Evolutionary conservation across 345 rosid species (phyloP).

Genomic region (Turritis glabra): DNA sequence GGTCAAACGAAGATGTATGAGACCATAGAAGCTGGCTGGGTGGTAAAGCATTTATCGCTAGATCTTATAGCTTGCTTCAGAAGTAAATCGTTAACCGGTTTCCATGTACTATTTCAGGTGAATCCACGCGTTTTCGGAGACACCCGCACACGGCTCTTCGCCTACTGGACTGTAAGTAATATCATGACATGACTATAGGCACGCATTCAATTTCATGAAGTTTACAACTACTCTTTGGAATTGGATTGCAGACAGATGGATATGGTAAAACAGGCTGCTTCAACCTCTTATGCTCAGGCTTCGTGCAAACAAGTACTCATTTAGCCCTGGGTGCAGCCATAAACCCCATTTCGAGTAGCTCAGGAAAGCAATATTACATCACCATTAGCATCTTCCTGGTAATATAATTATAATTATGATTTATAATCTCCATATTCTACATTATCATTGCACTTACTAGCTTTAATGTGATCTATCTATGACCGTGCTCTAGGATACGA

Average conservation of each 20-base stretch:
- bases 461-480: neutral
- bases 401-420: neutral
- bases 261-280: conserved; percentile 43
- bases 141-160: conserved; percentile 29
- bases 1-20: conserved; percentile 37
- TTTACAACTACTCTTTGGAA: neutral
- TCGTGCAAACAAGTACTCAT: conserved; percentile 45
- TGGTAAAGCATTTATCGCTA: conserved; percentile 22
- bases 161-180: conserved; percentile 43
- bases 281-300: conserved; percentile 49
- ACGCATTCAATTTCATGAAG: neutral
- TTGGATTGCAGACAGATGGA: conserved; percentile 34
- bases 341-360: neutral
- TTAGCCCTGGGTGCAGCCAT: conserved; percentile 40
- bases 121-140: conserved; percentile 39
- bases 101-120: conserved; percentile 25
- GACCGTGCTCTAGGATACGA: conserved; percentile 43
- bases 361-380: conserved; percentile 31
- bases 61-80: neutral
- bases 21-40: conserved; percentile 57
- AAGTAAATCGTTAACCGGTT: neutral
- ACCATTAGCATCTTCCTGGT: conserved; percentile 35
- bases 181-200: neutral
- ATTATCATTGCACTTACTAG: neutral
- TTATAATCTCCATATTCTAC: neutral